Base-by-base conservation (phyloP, 768 basidiomycete species). In the Antrodiella citrinella region DNA sequence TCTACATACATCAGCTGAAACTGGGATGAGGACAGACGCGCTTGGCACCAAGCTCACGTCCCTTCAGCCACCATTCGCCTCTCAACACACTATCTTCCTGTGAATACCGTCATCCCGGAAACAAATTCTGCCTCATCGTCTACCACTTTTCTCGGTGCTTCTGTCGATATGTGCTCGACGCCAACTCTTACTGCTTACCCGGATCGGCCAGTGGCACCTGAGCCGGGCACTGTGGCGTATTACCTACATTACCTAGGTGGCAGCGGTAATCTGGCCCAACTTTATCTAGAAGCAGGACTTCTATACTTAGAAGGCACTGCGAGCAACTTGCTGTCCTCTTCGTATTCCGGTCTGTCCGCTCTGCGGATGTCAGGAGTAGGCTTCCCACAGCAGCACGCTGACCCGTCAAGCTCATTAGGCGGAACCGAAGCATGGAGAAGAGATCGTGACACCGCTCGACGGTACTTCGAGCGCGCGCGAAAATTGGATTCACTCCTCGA, bases 221-320 rank as follows among this genome's bases (percentile, higher is more conserved):
- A 55, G 26, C n/a, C 47, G 23, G 84, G 81, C 18, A 81, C 78
- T 1, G 58, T 68, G 23, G 65, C 70, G 0, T 90, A 90, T 64
- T 84, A 82, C 59, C 57, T 82, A 30, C 75, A 80, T 41, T 78
- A 77, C 46, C 66, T 91, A 5, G 88, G 88, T 20, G 85, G 86
- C 25, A 57, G 72, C n/a, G 61, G 63, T 15, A 84, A 83, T 0
- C 70, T 90, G 2, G 87, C 84, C 1, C 82, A 81, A 51, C 77
- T 91, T 7, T 90, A 87, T 64, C 68, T 86, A 4, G 85, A 88
- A 63, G 84, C 84, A 3, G 88, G 88, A 2, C 71, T 89, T 22
- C 76, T 91, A 24, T 80, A 90, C 60, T 72, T 90, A n/a, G 88
- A 91, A 63, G 88, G 88, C 4, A 77, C 84, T 12, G 86, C 88